Percentiles rank a stretch among this genome's conserved stretches.
Evolutionary conservation across 2,329 filamentous ascomycete species (phyloP).

Genomic region (Curvularia sp.): DNA sequence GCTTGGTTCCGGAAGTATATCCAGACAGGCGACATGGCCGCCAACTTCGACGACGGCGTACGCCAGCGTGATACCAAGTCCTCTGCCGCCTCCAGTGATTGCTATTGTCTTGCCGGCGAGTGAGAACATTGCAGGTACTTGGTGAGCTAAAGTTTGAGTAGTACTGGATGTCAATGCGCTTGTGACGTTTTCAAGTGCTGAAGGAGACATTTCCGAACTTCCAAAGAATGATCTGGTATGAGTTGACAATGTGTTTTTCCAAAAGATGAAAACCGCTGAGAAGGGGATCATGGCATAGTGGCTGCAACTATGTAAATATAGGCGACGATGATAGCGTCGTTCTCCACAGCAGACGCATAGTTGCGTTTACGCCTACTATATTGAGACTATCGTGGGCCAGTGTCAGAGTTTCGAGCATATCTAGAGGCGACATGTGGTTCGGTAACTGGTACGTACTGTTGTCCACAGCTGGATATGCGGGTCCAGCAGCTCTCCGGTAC

Average conservation of each 20-base stretch:
- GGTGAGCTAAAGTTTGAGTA: neutral
- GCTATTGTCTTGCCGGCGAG: slow-evolving; percentile 49
- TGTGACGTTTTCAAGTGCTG: slow-evolving; percentile 5
- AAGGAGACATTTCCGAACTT: slow-evolving; percentile 5
- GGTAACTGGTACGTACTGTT: neutral
- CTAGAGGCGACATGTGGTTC: neutral
- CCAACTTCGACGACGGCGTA: slow-evolving; percentile 59
- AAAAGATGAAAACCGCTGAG: neutral
- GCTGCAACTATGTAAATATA: neutral
- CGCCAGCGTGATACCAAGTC: slow-evolving; percentile 60
- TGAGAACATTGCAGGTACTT: slow-evolving; percentile 15
- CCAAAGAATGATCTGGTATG: neutral
- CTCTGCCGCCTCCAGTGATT: slow-evolving; percentile 61
- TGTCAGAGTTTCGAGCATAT: neutral
- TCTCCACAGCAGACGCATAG: neutral
- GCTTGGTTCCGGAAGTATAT: slow-evolving; percentile 52
- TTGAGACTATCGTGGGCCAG: slow-evolving; percentile 3
- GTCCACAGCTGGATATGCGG: neutral
- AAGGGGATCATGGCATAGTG: neutral
- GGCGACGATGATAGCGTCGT: neutral
- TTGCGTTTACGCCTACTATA: slow-evolving; percentile 1
- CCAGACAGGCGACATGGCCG: slow-evolving; percentile 58
- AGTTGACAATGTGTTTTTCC: neutral
- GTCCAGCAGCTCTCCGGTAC: neutral
- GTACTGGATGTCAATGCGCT: slow-evolving; percentile 4